phyloP scores from a whole-genome alignment of 768 basidiomycete genomes.

The Punctularia strigosozonata region DNA sequence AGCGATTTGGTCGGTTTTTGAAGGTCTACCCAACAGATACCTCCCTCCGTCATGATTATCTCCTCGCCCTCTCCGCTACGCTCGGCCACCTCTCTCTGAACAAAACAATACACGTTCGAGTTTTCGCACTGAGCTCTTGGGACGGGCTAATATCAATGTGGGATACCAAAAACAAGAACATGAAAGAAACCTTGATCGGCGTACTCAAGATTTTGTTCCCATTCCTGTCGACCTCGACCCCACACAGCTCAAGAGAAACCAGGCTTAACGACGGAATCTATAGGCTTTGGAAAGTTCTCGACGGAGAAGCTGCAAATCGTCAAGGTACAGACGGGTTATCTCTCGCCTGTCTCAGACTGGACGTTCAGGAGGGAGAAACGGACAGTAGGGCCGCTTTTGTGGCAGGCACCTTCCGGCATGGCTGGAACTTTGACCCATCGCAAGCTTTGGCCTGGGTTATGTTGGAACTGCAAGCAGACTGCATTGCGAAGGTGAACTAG shows the following conservation, averaged over 20 bases:
- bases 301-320: slow-evolving; percentile 49
- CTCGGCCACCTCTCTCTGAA: slow-evolving; percentile 77
- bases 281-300: slow-evolving; percentile 43
- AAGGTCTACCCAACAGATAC: slow-evolving; percentile 58
- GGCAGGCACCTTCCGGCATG: slow-evolving; percentile 57
- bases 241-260: too few species aligned
- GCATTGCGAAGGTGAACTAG: slow-evolving; percentile 44
- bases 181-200: slow-evolving; percentile 75
- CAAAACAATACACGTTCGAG: slow-evolving; percentile 39
- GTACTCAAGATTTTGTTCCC: slow-evolving; percentile 64
- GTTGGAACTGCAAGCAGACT: slow-evolving; percentile 73
- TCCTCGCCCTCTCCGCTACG: slow-evolving; percentile 54
- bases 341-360: slow-evolving; percentile 51
- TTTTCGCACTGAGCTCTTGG: slow-evolving; percentile 56
- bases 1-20: slow-evolving; percentile 52
- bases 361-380: too few species aligned
- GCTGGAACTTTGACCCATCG: slow-evolving; percentile 53
- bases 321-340: slow-evolving; percentile 57
- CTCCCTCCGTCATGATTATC: slow-evolving; percentile 66
- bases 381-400: slow-evolving; percentile 33
- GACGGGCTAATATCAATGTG: slow-evolving; percentile 55
- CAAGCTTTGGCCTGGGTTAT: slow-evolving; percentile 75
- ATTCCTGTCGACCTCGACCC: slow-evolving; percentile 36
- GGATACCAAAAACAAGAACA: slow-evolving; percentile 61
- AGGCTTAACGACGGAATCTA: slow-evolving; percentile 36